Conservation (phyloP, 2,329 filamentous ascomycete genomes). For the Penicillium sp. region DNA sequence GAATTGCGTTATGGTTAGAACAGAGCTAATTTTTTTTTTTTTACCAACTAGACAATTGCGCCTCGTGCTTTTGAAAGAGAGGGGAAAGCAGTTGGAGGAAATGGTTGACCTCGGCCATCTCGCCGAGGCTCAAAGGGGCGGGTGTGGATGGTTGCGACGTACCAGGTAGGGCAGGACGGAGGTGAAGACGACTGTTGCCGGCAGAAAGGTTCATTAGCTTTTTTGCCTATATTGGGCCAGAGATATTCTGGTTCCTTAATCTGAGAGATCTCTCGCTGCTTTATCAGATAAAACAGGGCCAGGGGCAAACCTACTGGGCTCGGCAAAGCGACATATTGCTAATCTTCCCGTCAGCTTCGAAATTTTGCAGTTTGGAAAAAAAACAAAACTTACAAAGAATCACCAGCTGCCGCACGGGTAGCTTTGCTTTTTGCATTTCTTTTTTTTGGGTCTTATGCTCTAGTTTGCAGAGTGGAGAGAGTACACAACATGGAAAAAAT, state of each 20-base stretch:
- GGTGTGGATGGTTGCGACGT: constrained; percentile 2
- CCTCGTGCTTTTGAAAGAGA: background rate
- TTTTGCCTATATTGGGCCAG: background rate
- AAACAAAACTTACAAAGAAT: constrained; percentile 65
- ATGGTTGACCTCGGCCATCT: constrained; percentile 13
- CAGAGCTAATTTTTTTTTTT: no score
- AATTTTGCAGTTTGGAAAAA: background rate
- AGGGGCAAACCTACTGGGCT: constrained; percentile 53
- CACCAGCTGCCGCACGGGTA: constrained; percentile 74
- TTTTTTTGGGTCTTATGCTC: background rate
- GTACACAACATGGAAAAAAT: background rate
- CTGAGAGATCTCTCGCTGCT: background rate
- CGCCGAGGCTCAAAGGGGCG: background rate
- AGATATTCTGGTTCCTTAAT: background rate
- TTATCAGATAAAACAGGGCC: background rate
- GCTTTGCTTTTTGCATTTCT: constrained; percentile 53
- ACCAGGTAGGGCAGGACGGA: constrained; percentile 24
- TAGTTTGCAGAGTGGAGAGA: constrained; percentile 7
- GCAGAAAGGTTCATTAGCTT: constrained; percentile 2
- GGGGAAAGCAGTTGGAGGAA: background rate
- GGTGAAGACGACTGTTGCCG: constrained; percentile 17
- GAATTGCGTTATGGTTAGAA: constrained; percentile 34
- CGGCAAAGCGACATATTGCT: constrained; percentile 78
- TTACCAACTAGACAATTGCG: background rate
- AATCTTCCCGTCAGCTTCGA: constrained; percentile 1